A percentile compares a stretch with the other conserved stretches of the same genome.
Evolutionary conservation across 805 yeast genomes (phyloP).

Genomic region (Maudiozyma barnettii): DNA sequence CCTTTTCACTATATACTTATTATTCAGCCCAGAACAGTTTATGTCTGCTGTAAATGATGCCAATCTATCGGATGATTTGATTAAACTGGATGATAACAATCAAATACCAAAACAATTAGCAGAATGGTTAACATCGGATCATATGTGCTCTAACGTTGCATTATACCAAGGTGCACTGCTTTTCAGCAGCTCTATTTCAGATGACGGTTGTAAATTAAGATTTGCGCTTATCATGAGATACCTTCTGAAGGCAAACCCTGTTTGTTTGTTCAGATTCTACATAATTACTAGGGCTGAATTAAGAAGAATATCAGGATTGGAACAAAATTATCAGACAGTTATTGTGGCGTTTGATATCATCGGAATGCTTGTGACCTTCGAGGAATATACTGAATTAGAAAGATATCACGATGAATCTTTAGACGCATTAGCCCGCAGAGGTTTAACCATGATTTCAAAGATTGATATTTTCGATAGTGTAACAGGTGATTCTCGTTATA

Average conservation of each 20-base stretch:
- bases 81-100: slow-evolving; percentile 25
- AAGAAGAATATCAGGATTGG: slow-evolving; percentile 20
- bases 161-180: slow-evolving; percentile 29
- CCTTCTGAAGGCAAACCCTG: slow-evolving; percentile 28
- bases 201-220: slow-evolving; percentile 30
- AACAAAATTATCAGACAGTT: slow-evolving; percentile 21
- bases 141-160: slow-evolving; percentile 25
- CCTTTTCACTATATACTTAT: slow-evolving; percentile 28
- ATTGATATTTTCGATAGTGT: slow-evolving; percentile 9
- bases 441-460: slow-evolving; percentile 8
- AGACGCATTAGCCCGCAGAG: slow-evolving; percentile 13
- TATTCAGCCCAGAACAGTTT: slow-evolving; percentile 32
- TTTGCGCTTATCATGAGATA: slow-evolving; percentile 27
- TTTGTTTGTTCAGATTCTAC: slow-evolving; percentile 25
- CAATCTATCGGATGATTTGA: slow-evolving; percentile 26
- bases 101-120: slow-evolving; percentile 31
- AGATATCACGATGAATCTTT: slow-evolving; percentile 11
- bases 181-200: slow-evolving; percentile 27
- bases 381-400: slow-evolving; percentile 19
- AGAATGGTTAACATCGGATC: slow-evolving; percentile 22
- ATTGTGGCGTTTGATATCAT: slow-evolving; percentile 25
- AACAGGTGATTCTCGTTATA: slow-evolving; percentile 5
- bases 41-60: slow-evolving; percentile 24
- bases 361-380: slow-evolving; percentile 16
- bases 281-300: slow-evolving; percentile 20